Evolutionary conservation across 2,329 filamentous ascomycete genomes (phyloP), one percentile per base, ranked within the genome.

Genomic region (Fusarium sp.): DNA sequence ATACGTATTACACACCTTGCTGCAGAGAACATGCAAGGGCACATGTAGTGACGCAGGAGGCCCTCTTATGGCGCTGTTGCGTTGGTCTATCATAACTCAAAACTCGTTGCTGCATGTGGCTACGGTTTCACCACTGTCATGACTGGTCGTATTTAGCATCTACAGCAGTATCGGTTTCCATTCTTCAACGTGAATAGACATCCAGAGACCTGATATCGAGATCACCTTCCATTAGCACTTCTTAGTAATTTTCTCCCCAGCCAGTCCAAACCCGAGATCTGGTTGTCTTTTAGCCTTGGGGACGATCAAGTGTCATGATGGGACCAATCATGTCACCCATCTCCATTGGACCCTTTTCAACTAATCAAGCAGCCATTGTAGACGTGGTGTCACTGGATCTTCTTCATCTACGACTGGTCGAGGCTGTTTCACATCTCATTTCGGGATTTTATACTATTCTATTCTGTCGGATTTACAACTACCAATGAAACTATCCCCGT

Each of bases 91-190:
- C 52, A 51, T 46, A 54, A 28, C 60, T 55, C 43, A 39, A 63
- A 19, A 38, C 44, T 61, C 44, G 42, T 52, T 50, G 53, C 42
- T 46, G 46, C 58, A 62, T 63, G 57, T 64, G 46, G 67, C 57
- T 60, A 45, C 40, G 46, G 57, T 59, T 70, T 70, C 67, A 60
- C 50, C 50, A 64, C 50, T 67, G 45, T 45, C 59, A 59, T 59
- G 45, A 34, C 49, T 52, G 42, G 38, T 55, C 63, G 36, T n/a
- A 53, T 63, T 33, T 31, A 62, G 31, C 44, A 36, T 62, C 51
- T 46, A 38, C 42, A 22, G 21, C 38, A 59, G 24, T n/a, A 34
- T 42, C 26, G 40, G 46, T 64, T 38, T 38, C 61, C 61, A 40
- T 34, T 15, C 39, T 22, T 33, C 26, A 22, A 33, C 38, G 39